A percentile compares a stretch with the other conserved stretches of the same genome.
Evolutionary conservation across 805 yeast genomes (phyloP).

Genomic region (Ogataea saltuana): DNA sequence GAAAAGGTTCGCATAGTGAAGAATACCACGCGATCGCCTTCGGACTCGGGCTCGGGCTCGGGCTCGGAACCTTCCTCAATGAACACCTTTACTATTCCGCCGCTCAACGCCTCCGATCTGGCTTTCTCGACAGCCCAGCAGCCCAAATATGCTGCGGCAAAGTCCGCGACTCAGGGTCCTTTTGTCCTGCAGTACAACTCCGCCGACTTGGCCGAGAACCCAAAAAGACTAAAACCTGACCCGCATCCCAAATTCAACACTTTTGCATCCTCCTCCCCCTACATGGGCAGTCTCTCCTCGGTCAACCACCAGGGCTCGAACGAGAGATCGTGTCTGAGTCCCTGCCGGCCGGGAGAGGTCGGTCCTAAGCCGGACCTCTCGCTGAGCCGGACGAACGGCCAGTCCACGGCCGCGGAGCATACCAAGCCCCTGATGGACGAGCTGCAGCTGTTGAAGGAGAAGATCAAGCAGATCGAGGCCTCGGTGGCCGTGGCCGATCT

Average conservation of each 20-base stretch:
- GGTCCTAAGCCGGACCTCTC: neutral
- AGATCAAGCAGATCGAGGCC: slow-evolving; percentile 48
- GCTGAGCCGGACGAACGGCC: neutral
- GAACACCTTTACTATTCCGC: too few species aligned
- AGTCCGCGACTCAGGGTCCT: too few species aligned
- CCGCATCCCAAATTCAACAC: slow-evolving; percentile 14
- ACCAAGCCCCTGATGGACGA: slow-evolving; percentile 29
- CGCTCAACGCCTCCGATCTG: too few species aligned
- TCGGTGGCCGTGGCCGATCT: slow-evolving; percentile 40
- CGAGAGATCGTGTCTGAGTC: slow-evolving; percentile 25
- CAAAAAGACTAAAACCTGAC: slow-evolving; percentile 1
- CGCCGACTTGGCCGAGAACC: too few species aligned
- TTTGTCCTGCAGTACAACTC: too few species aligned
- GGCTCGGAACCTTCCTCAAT: too few species aligned
- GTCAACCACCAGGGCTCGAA: slow-evolving; percentile 25
- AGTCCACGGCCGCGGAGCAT: neutral
- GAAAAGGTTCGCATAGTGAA: slow-evolving; percentile 9
- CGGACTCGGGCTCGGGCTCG: neutral
- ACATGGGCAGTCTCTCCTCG: slow-evolving; percentile 15
- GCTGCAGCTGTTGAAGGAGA: slow-evolving; percentile 40
- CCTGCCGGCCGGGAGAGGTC: neutral
- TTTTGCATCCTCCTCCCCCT: slow-evolving; percentile 19
- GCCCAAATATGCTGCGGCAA: too few species aligned
- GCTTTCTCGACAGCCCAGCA: too few species aligned
- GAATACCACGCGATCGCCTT: neutral